phyloP scores from a whole-genome alignment of 345 rosid genomes.

The Microthlaspi erraticum region DNA sequence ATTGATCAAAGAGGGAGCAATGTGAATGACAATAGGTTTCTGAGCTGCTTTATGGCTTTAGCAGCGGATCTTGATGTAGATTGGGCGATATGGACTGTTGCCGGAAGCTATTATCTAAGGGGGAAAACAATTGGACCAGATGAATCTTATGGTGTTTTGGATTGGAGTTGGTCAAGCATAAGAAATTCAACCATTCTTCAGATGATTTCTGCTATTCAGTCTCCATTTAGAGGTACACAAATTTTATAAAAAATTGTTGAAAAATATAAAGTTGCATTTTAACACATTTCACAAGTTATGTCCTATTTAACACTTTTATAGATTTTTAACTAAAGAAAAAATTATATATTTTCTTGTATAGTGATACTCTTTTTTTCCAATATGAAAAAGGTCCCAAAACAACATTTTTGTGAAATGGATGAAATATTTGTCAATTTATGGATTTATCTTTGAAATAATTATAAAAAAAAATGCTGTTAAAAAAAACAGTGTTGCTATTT shows the following conservation, averaged over 20 bases:
- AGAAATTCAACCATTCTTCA: slow-evolving; percentile 59
- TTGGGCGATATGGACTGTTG: slow-evolving; percentile 84
- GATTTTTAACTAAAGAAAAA: too few relatives aligned
- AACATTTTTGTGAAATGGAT: too few relatives aligned
- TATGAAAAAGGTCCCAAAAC: too few relatives aligned
- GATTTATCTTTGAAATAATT: too few relatives aligned
- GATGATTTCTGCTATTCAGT: slow-evolving; percentile 61
- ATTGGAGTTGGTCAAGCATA: slow-evolving; percentile 61
- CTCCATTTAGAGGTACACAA: slow-evolving; percentile 65
- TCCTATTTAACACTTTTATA: too few relatives aligned
- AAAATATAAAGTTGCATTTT: background rate
- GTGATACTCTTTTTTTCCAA: too few relatives aligned
- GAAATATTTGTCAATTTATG: too few relatives aligned
- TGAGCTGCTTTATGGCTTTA: slow-evolving; percentile 69
- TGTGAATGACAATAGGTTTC: slow-evolving; percentile 70
- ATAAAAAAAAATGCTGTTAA: too few relatives aligned
- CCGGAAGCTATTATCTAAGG: slow-evolving; percentile 78
- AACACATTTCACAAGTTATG: background rate
- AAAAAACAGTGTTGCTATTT: too few relatives aligned
- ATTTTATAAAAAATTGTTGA: background rate
- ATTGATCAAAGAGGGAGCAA: slow-evolving; percentile 71
- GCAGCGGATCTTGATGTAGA: slow-evolving; percentile 87
- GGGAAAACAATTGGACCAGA: slow-evolving; percentile 60
- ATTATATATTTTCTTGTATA: too few relatives aligned
- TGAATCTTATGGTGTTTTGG: slow-evolving; percentile 67